Conservation (phyloP, 1,284 basidiomycete species). For the Sporisorium scitamineum region DNA sequence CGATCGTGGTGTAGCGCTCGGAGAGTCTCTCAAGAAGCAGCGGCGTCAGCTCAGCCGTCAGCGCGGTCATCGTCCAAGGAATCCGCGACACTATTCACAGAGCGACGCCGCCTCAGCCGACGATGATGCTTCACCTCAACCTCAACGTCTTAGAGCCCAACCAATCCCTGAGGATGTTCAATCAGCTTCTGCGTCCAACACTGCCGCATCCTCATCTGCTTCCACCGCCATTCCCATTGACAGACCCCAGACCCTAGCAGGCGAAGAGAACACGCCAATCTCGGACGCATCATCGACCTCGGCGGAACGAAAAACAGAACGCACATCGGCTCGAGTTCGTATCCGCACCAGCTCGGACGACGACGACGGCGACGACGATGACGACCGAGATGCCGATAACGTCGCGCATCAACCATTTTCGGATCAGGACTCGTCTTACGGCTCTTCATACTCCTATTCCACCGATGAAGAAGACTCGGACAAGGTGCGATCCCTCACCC, state of each 20-base stretch:
- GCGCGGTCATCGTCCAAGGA: constrained; percentile 16
- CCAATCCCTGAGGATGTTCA: constrained; percentile 1
- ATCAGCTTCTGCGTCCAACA: background rate
- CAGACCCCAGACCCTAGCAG: constrained; percentile 1
- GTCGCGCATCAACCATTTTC: constrained; percentile 31
- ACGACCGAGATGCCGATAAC: constrained; percentile 32
- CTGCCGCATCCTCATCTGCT: background rate
- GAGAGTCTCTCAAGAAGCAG: constrained; percentile 50
- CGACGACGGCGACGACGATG: constrained; percentile 42
- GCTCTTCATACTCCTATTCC: constrained; percentile 44
- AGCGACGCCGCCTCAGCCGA: constrained; percentile 36
- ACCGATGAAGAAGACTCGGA: constrained; percentile 77
- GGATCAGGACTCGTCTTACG: constrained; percentile 32
- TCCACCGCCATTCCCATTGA: constrained; percentile 2
- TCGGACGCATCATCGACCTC: constrained; percentile 24
- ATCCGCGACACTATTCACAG: constrained; percentile 14
- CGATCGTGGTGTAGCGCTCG: constrained; percentile 49
- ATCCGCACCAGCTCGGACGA: constrained; percentile 43
- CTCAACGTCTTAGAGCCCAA: background rate
- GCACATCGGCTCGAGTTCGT: constrained; percentile 26
- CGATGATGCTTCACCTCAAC: constrained; percentile 17
- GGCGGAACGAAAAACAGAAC: constrained; percentile 8
- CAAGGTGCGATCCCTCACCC: constrained; percentile 78
- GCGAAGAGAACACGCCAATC: constrained; percentile 17
- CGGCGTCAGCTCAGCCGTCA: constrained; percentile 37